phyloP scores from a whole-genome alignment of 805 yeast genomes.

The Schwanniomyces occidentalis region DNA sequence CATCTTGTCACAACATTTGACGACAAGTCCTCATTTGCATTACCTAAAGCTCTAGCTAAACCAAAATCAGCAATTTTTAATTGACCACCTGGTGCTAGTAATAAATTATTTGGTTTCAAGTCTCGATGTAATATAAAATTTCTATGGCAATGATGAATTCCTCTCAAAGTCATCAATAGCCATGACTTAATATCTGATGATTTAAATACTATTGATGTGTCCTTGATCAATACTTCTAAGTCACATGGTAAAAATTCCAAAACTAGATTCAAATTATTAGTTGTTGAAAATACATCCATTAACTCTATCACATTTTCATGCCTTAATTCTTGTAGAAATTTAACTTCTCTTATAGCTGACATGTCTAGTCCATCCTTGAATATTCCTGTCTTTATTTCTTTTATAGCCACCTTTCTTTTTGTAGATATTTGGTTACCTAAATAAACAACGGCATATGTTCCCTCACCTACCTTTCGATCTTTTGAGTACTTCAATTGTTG shows the following conservation, averaged over 20 bases:
- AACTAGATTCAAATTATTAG: conserved; percentile 74
- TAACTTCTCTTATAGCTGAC: conserved; percentile 95
- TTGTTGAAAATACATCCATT: conserved; percentile 78
- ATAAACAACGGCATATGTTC: conserved; percentile 96
- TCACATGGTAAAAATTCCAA: conserved; percentile 87
- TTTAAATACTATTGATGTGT: conserved; percentile 69
- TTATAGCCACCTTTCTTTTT: conserved; percentile 75
- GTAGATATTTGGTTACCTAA: conserved; percentile 66
- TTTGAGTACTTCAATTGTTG: conserved; percentile 33
- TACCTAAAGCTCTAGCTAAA: conserved; percentile 80
- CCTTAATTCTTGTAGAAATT: conserved; percentile 77
- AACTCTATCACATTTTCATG: conserved; percentile 79
- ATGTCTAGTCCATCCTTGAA: conserved; percentile 96
- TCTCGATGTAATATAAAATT: conserved; percentile 90
- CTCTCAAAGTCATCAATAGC: conserved; percentile 92
- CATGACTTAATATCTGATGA: conserved; percentile 90
- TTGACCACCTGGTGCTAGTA: conserved; percentile 83
- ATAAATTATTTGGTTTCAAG: conserved; percentile 86
- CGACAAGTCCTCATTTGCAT: conserved; percentile 72
- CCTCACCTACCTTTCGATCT: conserved; percentile 95
- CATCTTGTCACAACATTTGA: conserved; percentile 96
- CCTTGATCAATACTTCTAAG: conserved; percentile 84
- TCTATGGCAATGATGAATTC: conserved; percentile 93
- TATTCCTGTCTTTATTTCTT: conserved; percentile 91
- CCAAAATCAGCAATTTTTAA: conserved; percentile 98